Evolutionary conservation across 1,139 yeast species (phyloP), one percentile per base, ranked within the genome.

Genomic region (Citeromyces hawaiiensis): DNA sequence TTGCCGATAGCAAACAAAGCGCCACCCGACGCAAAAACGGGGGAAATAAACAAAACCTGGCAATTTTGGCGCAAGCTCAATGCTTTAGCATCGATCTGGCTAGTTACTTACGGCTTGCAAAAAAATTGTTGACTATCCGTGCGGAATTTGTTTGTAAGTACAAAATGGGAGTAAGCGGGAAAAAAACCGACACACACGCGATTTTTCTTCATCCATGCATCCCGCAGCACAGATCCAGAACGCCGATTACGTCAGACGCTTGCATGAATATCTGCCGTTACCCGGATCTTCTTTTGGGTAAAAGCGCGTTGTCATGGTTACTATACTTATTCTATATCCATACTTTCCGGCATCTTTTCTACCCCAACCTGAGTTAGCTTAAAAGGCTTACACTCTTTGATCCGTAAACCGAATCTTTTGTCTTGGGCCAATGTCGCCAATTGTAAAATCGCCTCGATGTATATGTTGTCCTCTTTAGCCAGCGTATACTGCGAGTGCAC

Each of bases 401-500:
- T 63, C 47, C 63, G 65, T 43, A 80, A 61, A 54, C 88, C 91
- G 48, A 77, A 80, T 57, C 83, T 68, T 50, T 66, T 64, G 51
- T 80, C 88, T 57, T 76, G 73, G 33, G 73, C 61, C 51, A 80
- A 61, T 45, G 71, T 68, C 40, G 72, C 68, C 53, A 82, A 64
- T 45, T 74, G 71, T 45, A 66, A 59, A 37, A 77, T 67, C 40
- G 72, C 69, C 42, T 66, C 72, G 23, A 66, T 62, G 42, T 66
- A 60, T 9, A 60, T 57, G 38, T 69, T 70, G 5, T 34, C 36
- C 11, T 23, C 27, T 11, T 23, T 23, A 38, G 65, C 55, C 43
- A 81, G 59, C 55, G 73, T 72, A 59, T 62, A 75, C 39, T 72
- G 64, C 25, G 96, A 85, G 55, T 87, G 96, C 39, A 83, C 81